phyloP scores from a whole-genome alignment of 345 rosid genomes.

The Combretum micranthum region DNA sequence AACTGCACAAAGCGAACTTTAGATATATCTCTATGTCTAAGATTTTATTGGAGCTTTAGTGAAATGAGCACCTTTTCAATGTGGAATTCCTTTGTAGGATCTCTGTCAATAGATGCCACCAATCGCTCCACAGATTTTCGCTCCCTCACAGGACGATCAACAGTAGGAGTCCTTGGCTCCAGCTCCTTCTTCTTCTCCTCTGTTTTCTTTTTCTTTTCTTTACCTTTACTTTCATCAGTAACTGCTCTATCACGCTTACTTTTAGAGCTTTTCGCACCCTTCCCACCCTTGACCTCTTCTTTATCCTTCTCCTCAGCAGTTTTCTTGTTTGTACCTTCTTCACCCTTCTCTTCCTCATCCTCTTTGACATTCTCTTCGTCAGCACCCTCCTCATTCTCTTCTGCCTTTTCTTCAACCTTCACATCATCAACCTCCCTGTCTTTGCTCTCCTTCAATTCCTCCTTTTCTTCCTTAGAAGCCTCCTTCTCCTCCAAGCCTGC shows the following conservation, averaged over 20 bases:
- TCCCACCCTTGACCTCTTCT: neutral
- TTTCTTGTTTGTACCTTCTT: slow-evolving; percentile 6
- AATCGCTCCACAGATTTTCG: slow-evolving; percentile 92
- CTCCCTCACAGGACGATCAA: slow-evolving; percentile 88
- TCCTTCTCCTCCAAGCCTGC: slow-evolving; percentile 12
- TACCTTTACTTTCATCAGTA: slow-evolving; percentile 7
- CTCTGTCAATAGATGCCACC: slow-evolving; percentile 73
- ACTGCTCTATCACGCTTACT: neutral
- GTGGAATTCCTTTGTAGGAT: slow-evolving; percentile 55
- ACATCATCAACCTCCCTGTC: slow-evolving; percentile 14
- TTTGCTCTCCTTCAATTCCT: slow-evolving; percentile 3
- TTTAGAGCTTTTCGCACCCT: slow-evolving; percentile 4
- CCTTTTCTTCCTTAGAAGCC: slow-evolving; percentile 14
- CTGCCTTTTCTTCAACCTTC: slow-evolving; percentile 14
- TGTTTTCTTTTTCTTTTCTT: slow-evolving; percentile 34
- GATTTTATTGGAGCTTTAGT: neutral
- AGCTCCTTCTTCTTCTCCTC: slow-evolving; percentile 29
- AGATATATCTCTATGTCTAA: neutral
- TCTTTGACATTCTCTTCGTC: slow-evolving; percentile 22
- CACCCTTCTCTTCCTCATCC: slow-evolving; percentile 18
- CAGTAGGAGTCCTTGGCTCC: slow-evolving; percentile 57
- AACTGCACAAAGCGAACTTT: slow-evolving; percentile 3
- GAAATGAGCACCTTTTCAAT: slow-evolving; percentile 57
- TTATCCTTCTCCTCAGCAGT: neutral
- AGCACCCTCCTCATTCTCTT: slow-evolving; percentile 13